Percentiles rank a stretch among this genome's conserved stretches.
Evolutionary conservation across 164 flowering plant species (phyloP).

Genomic region (Magnolia sinica): DNA sequence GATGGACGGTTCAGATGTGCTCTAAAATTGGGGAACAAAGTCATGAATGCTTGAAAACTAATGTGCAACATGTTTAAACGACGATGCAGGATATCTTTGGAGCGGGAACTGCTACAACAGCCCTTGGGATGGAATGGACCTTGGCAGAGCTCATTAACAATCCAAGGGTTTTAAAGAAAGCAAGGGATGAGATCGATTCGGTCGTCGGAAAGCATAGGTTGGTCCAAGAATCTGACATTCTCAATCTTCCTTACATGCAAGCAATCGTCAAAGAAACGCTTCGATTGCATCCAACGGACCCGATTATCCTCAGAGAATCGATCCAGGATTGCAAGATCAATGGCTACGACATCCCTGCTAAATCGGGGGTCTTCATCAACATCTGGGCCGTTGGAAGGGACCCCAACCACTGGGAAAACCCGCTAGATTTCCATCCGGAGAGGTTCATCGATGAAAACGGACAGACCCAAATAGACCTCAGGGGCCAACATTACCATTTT

Average conservation of each 20-base stretch:
- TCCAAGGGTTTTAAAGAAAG: slow-evolving; percentile 28
- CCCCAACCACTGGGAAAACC: slow-evolving; percentile 51
- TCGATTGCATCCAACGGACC: slow-evolving; percentile 50
- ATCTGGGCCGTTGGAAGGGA: slow-evolving; percentile 58
- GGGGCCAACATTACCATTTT: slow-evolving; percentile 41
- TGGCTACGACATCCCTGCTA: slow-evolving; percentile 43
- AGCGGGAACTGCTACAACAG: slow-evolving; percentile 44
- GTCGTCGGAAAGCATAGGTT: slow-evolving; percentile 34
- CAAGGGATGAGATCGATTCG: slow-evolving; percentile 31
- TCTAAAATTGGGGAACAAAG: no score
- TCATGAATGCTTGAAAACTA: no score
- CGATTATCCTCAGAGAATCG: slow-evolving; percentile 35
- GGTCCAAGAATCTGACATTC: slow-evolving; percentile 35
- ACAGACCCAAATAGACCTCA: slow-evolving; percentile 12
- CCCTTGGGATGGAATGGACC: slow-evolving; percentile 40
- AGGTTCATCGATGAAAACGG: slow-evolving; percentile 39
- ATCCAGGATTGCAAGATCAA: slow-evolving; percentile 29
- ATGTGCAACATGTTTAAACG: no score
- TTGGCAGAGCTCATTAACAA: slow-evolving; percentile 46
- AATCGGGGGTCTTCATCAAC: slow-evolving; percentile 37
- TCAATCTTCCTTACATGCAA: slow-evolving; percentile 38
- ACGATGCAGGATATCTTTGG: slow-evolving; percentile 32
- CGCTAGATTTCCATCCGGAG: slow-evolving; percentile 52
- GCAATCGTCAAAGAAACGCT: slow-evolving; percentile 48
- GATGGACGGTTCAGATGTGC: no score